Evolutionary conservation across 768 basidiomycete species (phyloP).

Genomic region (Crucibulum laeve): DNA sequence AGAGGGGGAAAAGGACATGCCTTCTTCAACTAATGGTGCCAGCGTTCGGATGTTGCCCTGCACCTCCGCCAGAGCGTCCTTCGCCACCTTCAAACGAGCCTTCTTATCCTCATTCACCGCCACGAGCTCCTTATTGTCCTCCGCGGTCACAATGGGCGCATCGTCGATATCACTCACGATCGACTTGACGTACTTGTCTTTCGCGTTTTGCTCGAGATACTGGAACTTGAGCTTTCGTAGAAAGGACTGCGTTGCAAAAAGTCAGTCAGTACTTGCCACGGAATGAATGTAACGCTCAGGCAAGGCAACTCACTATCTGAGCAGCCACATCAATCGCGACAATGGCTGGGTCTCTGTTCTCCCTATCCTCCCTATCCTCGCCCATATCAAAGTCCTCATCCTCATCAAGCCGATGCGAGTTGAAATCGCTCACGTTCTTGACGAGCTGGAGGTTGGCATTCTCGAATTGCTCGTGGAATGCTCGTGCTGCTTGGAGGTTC

Average conservation of each 20-base stretch:
- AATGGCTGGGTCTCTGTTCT: conserved; percentile 47
- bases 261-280: background rate
- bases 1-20: conserved; percentile 27
- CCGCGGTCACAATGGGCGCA: conserved; percentile 72
- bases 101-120: conserved; percentile 69
- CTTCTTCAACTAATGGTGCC: conserved; percentile 67
- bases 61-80: conserved; percentile 56
- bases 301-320: conserved; percentile 51
- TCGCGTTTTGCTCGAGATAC: conserved; percentile 87
- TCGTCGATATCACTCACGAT: conserved; percentile 85
- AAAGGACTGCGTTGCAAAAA: conserved; percentile 42
- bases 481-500: conserved; percentile 26
- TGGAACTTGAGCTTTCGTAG: conserved; percentile 84
- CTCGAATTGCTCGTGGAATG: conserved; percentile 28
- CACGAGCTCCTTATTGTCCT: conserved; percentile 69
- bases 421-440: conserved; percentile 29
- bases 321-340: conserved; percentile 55
- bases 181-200: conserved; percentile 81
- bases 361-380: conserved; percentile 19
- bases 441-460: conserved; percentile 32
- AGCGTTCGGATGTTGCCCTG: conserved; percentile 58
- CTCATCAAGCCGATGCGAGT: conserved; percentile 26
- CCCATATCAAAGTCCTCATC: conserved; percentile 30
- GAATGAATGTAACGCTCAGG: too few relatives aligned
- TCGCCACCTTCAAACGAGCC: conserved; percentile 57